Evolutionary conservation across 108 stramenopile genomes (phyloP).

Genomic region (Skeletonema menzelii): DNA sequence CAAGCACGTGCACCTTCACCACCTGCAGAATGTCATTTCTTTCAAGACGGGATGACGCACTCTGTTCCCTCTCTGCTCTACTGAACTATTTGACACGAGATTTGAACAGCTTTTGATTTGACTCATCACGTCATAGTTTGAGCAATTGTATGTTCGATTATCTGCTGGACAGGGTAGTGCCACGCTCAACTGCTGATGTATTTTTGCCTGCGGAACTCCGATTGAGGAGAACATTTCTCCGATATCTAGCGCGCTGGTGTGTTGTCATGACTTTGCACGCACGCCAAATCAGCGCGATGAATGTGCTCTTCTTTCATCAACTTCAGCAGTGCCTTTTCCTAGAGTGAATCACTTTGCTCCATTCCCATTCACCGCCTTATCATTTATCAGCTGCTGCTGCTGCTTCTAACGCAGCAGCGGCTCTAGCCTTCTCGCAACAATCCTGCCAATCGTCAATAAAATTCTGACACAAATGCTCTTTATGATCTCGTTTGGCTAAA

Average conservation of each 20-base stretch:
- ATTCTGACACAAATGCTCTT: slow-evolving; percentile 60
- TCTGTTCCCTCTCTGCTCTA: not conserved
- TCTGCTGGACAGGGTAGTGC: not conserved
- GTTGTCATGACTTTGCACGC: too few species aligned
- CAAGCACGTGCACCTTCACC: too few species aligned
- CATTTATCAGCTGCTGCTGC: not conserved
- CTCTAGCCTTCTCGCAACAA: slow-evolving; percentile 55
- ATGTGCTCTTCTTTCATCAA: not conserved
- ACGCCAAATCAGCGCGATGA: too few species aligned
- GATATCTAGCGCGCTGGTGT: too few species aligned
- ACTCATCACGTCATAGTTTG: not conserved
- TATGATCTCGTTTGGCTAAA: slow-evolving; percentile 68
- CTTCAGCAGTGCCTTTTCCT: not conserved
- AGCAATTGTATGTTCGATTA: not conserved
- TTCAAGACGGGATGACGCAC: too few species aligned
- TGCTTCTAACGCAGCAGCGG: not conserved
- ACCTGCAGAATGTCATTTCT: too few species aligned
- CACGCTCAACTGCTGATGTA: not conserved
- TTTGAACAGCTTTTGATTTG: not conserved
- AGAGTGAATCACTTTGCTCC: not conserved
- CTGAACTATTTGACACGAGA: not conserved
- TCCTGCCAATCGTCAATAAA: slow-evolving; percentile 67
- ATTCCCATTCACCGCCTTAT: not conserved
- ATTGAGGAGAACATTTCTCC: too few species aligned
- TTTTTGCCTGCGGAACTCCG: not conserved